Percentiles rank a stretch among this genome's conserved stretches.
phyloP scores from a whole-genome alignment of 75 land plant species.

The Cryptomeria japonica region DNA sequence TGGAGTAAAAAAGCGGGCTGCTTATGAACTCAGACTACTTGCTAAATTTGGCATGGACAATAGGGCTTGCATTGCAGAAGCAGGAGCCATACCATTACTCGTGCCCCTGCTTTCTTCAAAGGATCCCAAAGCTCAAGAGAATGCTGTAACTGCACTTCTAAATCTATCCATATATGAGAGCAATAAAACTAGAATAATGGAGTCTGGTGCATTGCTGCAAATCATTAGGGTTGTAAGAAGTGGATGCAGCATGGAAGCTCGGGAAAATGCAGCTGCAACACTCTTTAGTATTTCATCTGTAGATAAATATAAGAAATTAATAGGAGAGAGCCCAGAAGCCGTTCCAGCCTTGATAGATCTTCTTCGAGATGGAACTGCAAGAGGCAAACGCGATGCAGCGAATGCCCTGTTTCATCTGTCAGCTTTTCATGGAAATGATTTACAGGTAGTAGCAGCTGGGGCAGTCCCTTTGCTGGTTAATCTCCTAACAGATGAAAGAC shows the following conservation, averaged over 20 bases:
- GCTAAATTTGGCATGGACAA: slow-evolving; percentile 70
- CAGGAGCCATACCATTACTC: slow-evolving; percentile 74
- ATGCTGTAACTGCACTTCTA: slow-evolving; percentile 69
- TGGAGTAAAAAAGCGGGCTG: slow-evolving; percentile 51
- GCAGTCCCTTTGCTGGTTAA: slow-evolving; percentile 59
- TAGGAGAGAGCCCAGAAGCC: slow-evolving; percentile 44
- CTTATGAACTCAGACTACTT: slow-evolving; percentile 67
- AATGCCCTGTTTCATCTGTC: slow-evolving; percentile 64
- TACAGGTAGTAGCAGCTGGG: slow-evolving; percentile 48
- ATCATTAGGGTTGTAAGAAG: slow-evolving; percentile 44
- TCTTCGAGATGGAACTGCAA: slow-evolving; percentile 44
- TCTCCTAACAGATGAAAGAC: slow-evolving; percentile 44
- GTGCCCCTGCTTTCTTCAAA: slow-evolving; percentile 44
- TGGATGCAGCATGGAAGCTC: slow-evolving; percentile 55
- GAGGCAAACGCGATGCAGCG: slow-evolving; percentile 73
- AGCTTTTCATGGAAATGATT: slow-evolving; percentile 43
- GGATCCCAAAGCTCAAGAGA: slow-evolving; percentile 61
- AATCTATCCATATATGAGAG: slow-evolving; percentile 68
- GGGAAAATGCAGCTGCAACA: slow-evolving; percentile 86
- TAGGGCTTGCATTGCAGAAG: slow-evolving; percentile 70
- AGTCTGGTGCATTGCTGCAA: slow-evolving; percentile 53
- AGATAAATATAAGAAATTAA: slow-evolving; percentile 58
- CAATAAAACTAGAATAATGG: slow-evolving; percentile 63
- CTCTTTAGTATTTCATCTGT: slow-evolving; percentile 58
- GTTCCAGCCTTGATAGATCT: slow-evolving; percentile 53